phyloP scores from a whole-genome alignment of 768 basidiomycete genomes.

The Ephemerocybe angulata region DNA sequence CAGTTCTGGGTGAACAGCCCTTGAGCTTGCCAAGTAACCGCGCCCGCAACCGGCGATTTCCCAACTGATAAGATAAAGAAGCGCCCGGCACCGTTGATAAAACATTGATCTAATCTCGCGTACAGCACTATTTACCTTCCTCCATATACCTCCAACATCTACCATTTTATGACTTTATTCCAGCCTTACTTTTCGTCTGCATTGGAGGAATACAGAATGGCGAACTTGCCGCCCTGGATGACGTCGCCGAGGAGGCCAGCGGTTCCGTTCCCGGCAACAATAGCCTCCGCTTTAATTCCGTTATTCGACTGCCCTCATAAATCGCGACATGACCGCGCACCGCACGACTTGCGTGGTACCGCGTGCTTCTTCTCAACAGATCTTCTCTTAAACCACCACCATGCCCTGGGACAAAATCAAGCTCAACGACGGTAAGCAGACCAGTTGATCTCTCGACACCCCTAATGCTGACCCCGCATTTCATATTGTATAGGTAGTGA shows the following conservation, averaged over 20 bases:
- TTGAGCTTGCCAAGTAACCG: neutral
- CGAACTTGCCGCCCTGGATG: no score
- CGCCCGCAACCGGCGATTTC: neutral
- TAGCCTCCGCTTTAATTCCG: neutral
- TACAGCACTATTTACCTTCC: no score
- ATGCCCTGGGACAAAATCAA: constrained; percentile 64
- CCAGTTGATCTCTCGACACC: no score
- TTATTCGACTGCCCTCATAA: neutral
- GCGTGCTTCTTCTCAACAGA: neutral
- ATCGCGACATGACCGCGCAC: neutral
- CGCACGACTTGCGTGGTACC: neutral
- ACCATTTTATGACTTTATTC: no score
- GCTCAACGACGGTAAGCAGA: constrained; percentile 54
- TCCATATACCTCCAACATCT: no score
- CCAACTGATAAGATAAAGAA: constrained; percentile 1
- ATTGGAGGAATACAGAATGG: no score
- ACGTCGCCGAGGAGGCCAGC: no score
- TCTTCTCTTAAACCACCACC: constrained; percentile 4
- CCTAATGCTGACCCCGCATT: no score
- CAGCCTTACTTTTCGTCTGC: no score
- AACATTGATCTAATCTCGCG: no score
- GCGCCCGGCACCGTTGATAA: no score
- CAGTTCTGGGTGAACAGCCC: neutral
- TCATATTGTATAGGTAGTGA: constrained; percentile 34
- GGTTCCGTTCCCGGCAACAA: no score